Evolutionary conservation across 176 grass and related monocot species (phyloP).

Genomic region (Elaeis guineensis): DNA sequence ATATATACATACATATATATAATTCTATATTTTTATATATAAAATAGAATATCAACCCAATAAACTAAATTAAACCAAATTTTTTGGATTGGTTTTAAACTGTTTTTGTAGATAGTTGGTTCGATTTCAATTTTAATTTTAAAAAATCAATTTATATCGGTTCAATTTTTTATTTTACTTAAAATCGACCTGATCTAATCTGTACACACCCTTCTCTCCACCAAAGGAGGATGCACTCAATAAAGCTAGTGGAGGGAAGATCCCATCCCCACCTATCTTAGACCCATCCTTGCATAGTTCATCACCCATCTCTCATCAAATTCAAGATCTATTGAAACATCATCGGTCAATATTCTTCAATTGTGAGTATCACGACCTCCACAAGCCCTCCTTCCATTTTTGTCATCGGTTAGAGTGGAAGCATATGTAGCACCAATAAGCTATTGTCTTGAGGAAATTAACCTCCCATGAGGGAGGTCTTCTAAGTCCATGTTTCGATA

Average conservation of each 20-base stretch:
- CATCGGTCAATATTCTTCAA: conserved; percentile 31
- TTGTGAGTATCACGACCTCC: conserved; percentile 17
- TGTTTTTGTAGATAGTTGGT: too few relatives aligned
- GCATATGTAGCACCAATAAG: conserved; percentile 44
- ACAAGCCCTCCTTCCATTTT: conserved; percentile 3
- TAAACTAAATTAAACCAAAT: too few relatives aligned
- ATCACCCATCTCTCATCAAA: conserved; percentile 18
- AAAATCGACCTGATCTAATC: too few relatives aligned
- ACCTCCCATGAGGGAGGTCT: conserved; percentile 21
- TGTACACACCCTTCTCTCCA: conserved; percentile 11
- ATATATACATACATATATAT: too few relatives aligned
- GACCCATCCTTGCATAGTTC: conserved; percentile 23
- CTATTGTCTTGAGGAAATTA: conserved; percentile 13
- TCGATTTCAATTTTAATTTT: too few relatives aligned
- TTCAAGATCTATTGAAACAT: conserved; percentile 28
- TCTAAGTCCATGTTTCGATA: conserved; percentile 11
- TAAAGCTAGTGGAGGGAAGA: conserved; percentile 32
- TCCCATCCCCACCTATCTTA: conserved; percentile 23
- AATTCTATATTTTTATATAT: too few relatives aligned
- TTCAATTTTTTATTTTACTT: too few relatives aligned
- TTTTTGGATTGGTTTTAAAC: too few relatives aligned
- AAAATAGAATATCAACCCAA: too few relatives aligned
- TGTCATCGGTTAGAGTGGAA: conserved; percentile 75
- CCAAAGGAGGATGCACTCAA: conserved; percentile 21
- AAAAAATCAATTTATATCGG: too few relatives aligned